Conservation (phyloP, 2,329 filamentous ascomycete genomes). For the Aspergillus aculeatinus region DNA sequence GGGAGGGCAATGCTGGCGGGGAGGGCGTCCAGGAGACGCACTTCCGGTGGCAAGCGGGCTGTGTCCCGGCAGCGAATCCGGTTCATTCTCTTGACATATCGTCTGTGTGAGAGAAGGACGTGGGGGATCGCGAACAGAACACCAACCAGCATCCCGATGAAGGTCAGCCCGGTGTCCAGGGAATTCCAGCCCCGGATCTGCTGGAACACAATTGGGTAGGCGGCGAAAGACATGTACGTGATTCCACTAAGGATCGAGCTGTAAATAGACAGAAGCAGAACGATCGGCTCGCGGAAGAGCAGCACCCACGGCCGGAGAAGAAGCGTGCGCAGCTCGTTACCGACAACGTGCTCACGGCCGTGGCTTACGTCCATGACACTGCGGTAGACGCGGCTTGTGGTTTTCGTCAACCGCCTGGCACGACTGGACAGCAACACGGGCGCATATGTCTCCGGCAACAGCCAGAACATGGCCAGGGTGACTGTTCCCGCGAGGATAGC, state of each 20-base stretch:
- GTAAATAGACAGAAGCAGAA: conserved; percentile 17
- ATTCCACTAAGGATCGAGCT: conserved; percentile 10
- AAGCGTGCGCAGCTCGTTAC: not conserved
- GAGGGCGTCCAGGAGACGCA: conserved; percentile 3
- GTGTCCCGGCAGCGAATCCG: not conserved
- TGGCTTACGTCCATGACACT: not conserved
- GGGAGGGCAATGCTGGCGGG: not conserved
- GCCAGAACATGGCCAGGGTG: not conserved
- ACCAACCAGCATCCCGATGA: not conserved
- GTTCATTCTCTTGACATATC: not conserved
- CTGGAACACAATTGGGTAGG: conserved; percentile 10
- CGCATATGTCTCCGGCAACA: conserved; percentile 10
- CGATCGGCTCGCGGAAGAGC: conserved; percentile 16
- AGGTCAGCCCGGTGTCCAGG: not conserved
- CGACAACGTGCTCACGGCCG: not conserved
- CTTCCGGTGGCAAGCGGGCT: conserved; percentile 1
- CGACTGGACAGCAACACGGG: conserved; percentile 3
- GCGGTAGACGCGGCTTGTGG: not conserved
- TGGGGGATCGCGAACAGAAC: not conserved
- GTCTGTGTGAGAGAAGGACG: not conserved
- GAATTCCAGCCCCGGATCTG: conserved; percentile 2
- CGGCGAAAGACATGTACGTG: conserved; percentile 10
- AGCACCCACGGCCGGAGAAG: conserved; percentile 8
- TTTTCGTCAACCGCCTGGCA: not conserved
- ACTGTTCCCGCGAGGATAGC: not conserved